Percentiles rank a stretch among this genome's conserved stretches.
These are phyloP conservation scores for Coniferiporia sulphurascens DNA, from an alignment of 1,284 basidiomycete genomes.

Conservation along the genomic window DNA sequence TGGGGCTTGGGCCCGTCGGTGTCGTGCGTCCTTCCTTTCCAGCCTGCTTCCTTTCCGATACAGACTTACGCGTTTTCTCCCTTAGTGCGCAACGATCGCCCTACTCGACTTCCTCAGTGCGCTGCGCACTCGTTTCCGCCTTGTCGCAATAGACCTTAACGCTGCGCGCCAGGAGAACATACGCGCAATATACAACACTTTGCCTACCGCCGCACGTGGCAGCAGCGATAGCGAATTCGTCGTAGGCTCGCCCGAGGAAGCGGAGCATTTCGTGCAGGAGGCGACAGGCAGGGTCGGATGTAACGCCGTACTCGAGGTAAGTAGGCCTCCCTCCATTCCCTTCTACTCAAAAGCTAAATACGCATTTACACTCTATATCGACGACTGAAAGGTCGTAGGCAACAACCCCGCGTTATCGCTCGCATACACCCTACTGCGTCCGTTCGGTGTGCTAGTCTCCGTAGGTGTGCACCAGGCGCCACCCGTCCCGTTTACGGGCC, in stretches of 20 bases:
- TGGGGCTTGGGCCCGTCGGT: constrained; percentile 76
- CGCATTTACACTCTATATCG: background rate
- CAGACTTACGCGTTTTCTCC: background rate
- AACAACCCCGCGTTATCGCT: constrained; percentile 64
- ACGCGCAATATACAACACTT: constrained; percentile 46
- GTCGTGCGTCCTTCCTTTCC: constrained; percentile 36
- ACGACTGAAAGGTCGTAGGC: constrained; percentile 64
- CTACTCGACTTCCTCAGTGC: constrained; percentile 57
- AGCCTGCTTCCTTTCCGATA: constrained; percentile 4
- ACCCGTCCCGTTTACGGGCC: constrained; percentile 55
- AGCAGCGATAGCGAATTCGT: constrained; percentile 43
- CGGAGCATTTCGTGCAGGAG: constrained; percentile 41
- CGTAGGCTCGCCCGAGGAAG: constrained; percentile 47
- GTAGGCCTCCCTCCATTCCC: background rate
- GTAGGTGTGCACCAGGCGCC: constrained; percentile 69
- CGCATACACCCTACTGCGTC: constrained; percentile 74
- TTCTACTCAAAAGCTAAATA: background rate
- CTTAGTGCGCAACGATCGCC: constrained; percentile 53
- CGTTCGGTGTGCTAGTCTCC: constrained; percentile 76
- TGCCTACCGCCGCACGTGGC: constrained; percentile 42
- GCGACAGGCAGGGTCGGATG: constrained; percentile 57
- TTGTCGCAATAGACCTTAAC: constrained; percentile 61
- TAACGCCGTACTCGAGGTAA: constrained; percentile 59
- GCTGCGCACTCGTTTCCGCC: constrained; percentile 41
- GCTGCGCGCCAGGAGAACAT: constrained; percentile 53